Base-by-base conservation (phyloP, 495 filamentous ascomycete genomes). In the Talaromyces proteolyticus region DNA sequence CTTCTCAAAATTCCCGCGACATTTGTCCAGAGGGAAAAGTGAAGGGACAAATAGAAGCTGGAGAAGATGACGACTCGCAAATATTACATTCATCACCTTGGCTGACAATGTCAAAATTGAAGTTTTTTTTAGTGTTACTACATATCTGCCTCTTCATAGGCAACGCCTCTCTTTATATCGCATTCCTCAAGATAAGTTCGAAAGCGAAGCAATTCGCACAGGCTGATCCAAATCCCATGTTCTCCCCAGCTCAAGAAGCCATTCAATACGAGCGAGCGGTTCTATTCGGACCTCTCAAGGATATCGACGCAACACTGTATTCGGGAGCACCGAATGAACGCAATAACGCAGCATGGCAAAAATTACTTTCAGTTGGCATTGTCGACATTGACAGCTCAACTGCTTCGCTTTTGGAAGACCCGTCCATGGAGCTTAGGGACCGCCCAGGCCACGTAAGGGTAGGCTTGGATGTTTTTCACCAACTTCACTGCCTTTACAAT, bases 401-500 rank as follows among this genome's bases (percentile, higher is more conserved):
- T 10, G 55, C 55, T 8, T 45, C 47, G 6, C 23, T 44, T 22
- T 48, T 57, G 17, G 42, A 21, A 20, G 44, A 51, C 23, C 39
- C 29, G 24, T 55, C 52, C 18, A 42, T 51, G 23, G 46, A 53
- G n/a, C 42, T 51, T 20, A 12, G 12, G 18, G 25, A 55, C 16
- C 26, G 51, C 22, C 47, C 52, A 18, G 55, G 48, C 6, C 20
- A 58, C n/a, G 56, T 56, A 43, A 22, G 44, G 26, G 53, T 59
- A 7, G 50, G 34, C 4, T n/a, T 61, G 10, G 58, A 61, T 36
- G 56, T 61, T 3, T 61, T 61, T 29, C 58, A 61, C 46, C 58
- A 61, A 26, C 53, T 61, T n/a, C 58, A 61, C 40, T 61, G 58
- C 41, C 44, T 61, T 14, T 52, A 42, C 25, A 16, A n/a, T 20